Conservation (phyloP, 495 filamentous ascomycete species). For the Aspergillus conjunctus region DNA sequence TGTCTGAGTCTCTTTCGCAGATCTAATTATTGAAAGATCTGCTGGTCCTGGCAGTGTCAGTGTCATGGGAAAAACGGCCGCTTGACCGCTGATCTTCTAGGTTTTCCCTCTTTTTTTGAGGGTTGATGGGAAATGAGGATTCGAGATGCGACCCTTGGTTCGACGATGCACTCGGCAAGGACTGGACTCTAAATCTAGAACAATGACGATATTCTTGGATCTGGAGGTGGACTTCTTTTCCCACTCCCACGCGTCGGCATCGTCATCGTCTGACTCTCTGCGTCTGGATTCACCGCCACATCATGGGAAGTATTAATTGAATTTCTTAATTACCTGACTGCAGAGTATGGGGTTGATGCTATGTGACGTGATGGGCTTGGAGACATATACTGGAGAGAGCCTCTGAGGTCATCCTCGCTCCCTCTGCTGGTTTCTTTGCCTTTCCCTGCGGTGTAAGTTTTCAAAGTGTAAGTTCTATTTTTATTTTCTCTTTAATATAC, state of each 20-base stretch:
- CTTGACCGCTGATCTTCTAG: too few relatives aligned
- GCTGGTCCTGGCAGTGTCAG: too few relatives aligned
- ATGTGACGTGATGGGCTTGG: conserved; percentile 10
- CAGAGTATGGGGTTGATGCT: not conserved
- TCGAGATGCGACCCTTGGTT: not conserved
- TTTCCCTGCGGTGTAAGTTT: conserved; percentile 17
- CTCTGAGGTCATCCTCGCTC: conserved; percentile 6
- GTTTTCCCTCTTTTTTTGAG: not conserved
- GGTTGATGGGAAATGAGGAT: conserved; percentile 8
- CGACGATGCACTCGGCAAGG: not conserved
- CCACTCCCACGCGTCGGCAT: conserved; percentile 9
- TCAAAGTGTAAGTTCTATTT: not conserved
- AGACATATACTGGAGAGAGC: not conserved
- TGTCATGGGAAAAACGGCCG: too few relatives aligned
- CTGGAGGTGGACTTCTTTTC: conserved; percentile 24
- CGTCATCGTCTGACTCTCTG: not conserved
- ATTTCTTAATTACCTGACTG: not conserved
- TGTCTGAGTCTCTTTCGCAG: too few relatives aligned
- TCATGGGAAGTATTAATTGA: not conserved
- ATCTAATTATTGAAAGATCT: too few relatives aligned
- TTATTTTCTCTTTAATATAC: conserved; percentile 17
- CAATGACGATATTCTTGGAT: not conserved
- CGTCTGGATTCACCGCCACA: not conserved
- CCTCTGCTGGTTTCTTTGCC: conserved; percentile 25
- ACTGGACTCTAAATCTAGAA: not conserved